Conservation (phyloP, 768 basidiomycete genomes). For the Termitomyces sp. region DNA sequence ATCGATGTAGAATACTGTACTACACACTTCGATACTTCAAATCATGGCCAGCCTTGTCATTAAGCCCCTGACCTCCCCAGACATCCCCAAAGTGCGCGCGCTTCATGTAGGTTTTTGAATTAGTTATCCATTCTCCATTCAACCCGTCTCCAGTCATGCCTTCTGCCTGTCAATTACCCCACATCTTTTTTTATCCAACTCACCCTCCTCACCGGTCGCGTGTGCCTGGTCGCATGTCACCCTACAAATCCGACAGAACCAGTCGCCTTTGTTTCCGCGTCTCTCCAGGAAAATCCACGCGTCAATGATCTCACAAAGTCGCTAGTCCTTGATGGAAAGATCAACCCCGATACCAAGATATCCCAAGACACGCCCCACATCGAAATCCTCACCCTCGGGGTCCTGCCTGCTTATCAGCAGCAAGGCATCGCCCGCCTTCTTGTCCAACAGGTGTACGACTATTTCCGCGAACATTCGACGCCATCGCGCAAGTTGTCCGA, state of each 20-base stretch:
- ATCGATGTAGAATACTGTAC: neutral
- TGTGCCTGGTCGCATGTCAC: slow-evolving; percentile 37
- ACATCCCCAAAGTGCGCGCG: slow-evolving; percentile 29
- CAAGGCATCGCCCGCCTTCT: slow-evolving; percentile 39
- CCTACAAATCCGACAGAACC: slow-evolving; percentile 22
- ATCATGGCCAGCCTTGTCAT: slow-evolving; percentile 19
- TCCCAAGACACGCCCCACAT: slow-evolving; percentile 24
- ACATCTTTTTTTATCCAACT: slow-evolving; percentile 42
- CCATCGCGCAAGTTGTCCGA: slow-evolving; percentile 15
- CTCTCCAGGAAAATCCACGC: slow-evolving; percentile 22
- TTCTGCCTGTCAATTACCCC: slow-evolving; percentile 37
- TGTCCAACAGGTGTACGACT: slow-evolving; percentile 26
- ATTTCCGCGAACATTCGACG: slow-evolving; percentile 23
- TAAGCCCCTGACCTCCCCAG: slow-evolving; percentile 28
- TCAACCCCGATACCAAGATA: slow-evolving; percentile 8
- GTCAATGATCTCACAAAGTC: slow-evolving; percentile 9
- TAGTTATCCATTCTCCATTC: neutral
- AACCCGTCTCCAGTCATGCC: slow-evolving; percentile 20
- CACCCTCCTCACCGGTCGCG: slow-evolving; percentile 32
- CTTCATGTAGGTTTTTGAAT: slow-evolving; percentile 34
- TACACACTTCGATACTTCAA: neutral
- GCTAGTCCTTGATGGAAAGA: neutral
- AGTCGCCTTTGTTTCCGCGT: slow-evolving; percentile 42
- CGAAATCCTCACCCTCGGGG: slow-evolving; percentile 49
- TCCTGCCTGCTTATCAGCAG: slow-evolving; percentile 39